Evolutionary conservation across 2,329 filamentous ascomycete species (phyloP), one percentile per base, ranked within the genome.

Genomic region (Pseudocercospora vitis): DNA sequence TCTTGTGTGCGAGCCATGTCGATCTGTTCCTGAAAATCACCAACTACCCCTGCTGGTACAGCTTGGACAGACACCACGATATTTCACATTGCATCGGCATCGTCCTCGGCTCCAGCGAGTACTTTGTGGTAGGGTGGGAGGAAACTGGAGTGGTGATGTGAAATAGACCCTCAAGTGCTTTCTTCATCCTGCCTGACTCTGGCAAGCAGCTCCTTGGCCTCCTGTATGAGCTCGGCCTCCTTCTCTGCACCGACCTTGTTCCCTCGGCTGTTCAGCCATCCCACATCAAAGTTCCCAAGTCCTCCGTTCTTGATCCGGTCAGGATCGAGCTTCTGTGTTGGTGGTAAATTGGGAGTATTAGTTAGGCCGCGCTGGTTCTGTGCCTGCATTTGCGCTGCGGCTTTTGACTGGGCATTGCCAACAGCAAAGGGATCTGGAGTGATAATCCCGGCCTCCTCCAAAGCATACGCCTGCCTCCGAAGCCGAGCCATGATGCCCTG

Each of bases 261-360:
- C 57, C 88, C 89, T 53, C 89, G 81, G 65, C 89, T 91, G 68
- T 96, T 97, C 64, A 97, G 73, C 83, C 88, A 92, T 26, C 91
- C 91, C 11, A 95, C 86, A 68, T 96, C 91, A 49, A 96, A 76
- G 74, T 73, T 69, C 6, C 77, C 77, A 39, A 78, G 61, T 6
- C 77, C 77, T 9, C 73, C 74, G 60, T 78, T 78, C 48, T 68
- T 75, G 46, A 71, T 60, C 4, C 62, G 60, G 24, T 67, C 65
- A 11, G 57, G 57, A 33, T 63, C 61, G 23, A 51, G 35, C 26
- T 51, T 50, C 47, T 55, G 55, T 52, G 40, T 44, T 8, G 23
- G 23, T 3, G 23, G 40, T 7, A 44, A 55, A 48, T 47, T 52
- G 40, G 18, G 24, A 14, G 55, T 39, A 49, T 35, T 29, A 48